Conservation (phyloP, 2,329 filamentous ascomycete genomes). For the Pseudogymnoascus sp. region DNA sequence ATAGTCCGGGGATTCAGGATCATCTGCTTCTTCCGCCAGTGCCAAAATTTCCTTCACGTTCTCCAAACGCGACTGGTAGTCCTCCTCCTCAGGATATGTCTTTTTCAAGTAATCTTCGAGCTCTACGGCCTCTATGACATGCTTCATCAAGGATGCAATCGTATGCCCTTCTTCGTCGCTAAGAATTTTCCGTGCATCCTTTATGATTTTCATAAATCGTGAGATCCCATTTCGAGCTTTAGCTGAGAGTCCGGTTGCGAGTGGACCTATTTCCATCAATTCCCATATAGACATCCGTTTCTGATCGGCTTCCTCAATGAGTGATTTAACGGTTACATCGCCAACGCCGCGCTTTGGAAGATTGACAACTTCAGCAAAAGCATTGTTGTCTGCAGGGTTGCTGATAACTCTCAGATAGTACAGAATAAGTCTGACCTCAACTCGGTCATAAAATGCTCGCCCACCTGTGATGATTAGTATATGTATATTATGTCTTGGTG, state of each 20-base stretch:
- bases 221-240: slow-evolving; percentile 50
- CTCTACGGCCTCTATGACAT: slow-evolving; percentile 56
- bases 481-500: slow-evolving; percentile 11
- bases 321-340: slow-evolving; percentile 63
- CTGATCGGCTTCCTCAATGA: slow-evolving; percentile 70
- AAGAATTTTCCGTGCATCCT: slow-evolving; percentile 49
- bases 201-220: slow-evolving; percentile 52
- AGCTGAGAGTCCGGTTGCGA: slow-evolving; percentile 48
- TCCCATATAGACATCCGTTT: slow-evolving; percentile 67
- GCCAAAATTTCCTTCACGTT: slow-evolving; percentile 84
- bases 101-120: slow-evolving; percentile 69
- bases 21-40: slow-evolving; percentile 59
- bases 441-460: slow-evolving; percentile 82
- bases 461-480: slow-evolving; percentile 42
- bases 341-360: slow-evolving; percentile 75
- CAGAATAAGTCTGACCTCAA: slow-evolving; percentile 77
- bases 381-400: slow-evolving; percentile 81
- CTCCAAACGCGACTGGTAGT: slow-evolving; percentile 72
- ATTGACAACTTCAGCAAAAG: slow-evolving; percentile 76
- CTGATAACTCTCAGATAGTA: slow-evolving; percentile 84
- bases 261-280: slow-evolving; percentile 49
- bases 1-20: slow-evolving; percentile 21
- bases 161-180: slow-evolving; percentile 20
- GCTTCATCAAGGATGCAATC: slow-evolving; percentile 38
- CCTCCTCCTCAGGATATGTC: slow-evolving; percentile 63